Percentiles rank a stretch among this genome's conserved stretches.
Evolutionary conservation across 192 early-diverging fungal genomes (phyloP).

Genomic region (Podila epigama): DNA sequence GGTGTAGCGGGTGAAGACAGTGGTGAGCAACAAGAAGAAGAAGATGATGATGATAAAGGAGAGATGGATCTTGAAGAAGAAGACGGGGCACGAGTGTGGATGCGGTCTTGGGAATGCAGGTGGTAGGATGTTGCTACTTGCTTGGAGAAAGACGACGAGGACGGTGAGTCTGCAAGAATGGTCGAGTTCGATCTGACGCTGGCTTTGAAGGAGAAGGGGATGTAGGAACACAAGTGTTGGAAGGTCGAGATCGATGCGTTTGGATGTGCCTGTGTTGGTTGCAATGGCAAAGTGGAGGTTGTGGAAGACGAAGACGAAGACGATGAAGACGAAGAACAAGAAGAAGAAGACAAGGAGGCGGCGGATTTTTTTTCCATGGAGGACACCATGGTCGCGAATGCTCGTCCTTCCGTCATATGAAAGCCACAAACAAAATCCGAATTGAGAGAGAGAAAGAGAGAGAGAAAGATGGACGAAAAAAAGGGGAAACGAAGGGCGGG

Average conservation of each 20-base stretch:
- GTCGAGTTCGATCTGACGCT: neutral
- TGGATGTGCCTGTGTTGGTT: neutral
- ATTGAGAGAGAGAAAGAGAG: neutral
- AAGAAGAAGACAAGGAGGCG: neutral
- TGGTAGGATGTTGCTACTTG: too few species aligned
- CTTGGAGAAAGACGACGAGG: too few species aligned
- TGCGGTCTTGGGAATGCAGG: too few species aligned
- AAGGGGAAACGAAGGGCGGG: neutral
- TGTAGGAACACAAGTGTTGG: conserved; percentile 12
- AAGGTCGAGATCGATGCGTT: conserved; percentile 9
- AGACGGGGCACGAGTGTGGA: too few species aligned
- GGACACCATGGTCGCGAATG: conserved; percentile 39
- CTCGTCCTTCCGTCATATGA: conserved; percentile 49
- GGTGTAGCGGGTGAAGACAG: neutral
- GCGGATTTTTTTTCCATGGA: neutral
- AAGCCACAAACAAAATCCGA: neutral
- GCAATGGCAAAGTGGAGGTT: neutral
- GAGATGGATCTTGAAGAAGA: neutral
- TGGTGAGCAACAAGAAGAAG: conserved; percentile 1
- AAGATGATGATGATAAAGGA: conserved; percentile 6
- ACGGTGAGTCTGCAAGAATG: neutral
- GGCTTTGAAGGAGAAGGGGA: conserved; percentile 16
- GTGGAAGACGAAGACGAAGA: conserved; percentile 10
- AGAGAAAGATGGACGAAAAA: neutral
- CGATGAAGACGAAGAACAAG: neutral